These are phyloP conservation scores for Tuber borchii DNA, from an alignment of 495 filamentous ascomycete genomes.

Conservation along the genomic window DNA sequence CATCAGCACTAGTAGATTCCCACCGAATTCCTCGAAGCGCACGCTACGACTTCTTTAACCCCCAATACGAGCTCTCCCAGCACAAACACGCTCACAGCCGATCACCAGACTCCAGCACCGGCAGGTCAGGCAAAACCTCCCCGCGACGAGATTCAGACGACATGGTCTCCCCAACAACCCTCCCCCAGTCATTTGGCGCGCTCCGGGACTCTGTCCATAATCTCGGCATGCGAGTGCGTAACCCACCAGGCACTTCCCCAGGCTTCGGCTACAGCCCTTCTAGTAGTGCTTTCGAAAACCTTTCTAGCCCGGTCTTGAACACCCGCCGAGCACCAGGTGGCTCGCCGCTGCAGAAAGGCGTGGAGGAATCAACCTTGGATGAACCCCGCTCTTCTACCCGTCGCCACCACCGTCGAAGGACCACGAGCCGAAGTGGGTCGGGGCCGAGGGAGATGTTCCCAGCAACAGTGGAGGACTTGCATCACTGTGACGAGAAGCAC, in stretches of 20 bases:
- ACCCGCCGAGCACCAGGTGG: slow-evolving; percentile 25
- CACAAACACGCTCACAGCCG: not conserved
- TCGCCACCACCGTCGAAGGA: slow-evolving; percentile 27
- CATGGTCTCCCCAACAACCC: slow-evolving; percentile 18
- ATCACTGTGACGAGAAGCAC: slow-evolving; percentile 32
- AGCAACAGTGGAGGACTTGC: slow-evolving; percentile 27
- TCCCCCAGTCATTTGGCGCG: slow-evolving; percentile 27
- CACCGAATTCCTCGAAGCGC: slow-evolving; percentile 17
- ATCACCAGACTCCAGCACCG: slow-evolving; percentile 3
- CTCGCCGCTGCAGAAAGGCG: slow-evolving; percentile 15
- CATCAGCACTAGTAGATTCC: slow-evolving; percentile 7
- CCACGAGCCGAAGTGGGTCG: slow-evolving; percentile 20
- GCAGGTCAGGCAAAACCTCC: slow-evolving; percentile 11
- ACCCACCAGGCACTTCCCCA: slow-evolving; percentile 15
- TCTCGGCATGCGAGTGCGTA: slow-evolving; percentile 27
- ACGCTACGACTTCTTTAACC: slow-evolving; percentile 27
- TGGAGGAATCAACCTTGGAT: slow-evolving; percentile 11
- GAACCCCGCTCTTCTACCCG: slow-evolving; percentile 16
- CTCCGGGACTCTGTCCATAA: slow-evolving; percentile 23
- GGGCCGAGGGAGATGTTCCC: slow-evolving; percentile 23
- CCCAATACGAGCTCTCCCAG: slow-evolving; percentile 27
- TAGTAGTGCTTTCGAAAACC: slow-evolving; percentile 12
- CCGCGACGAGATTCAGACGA: slow-evolving; percentile 8
- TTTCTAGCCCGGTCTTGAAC: slow-evolving; percentile 21
- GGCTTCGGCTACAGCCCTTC: slow-evolving; percentile 3